Evolutionary conservation across 2,329 filamentous ascomycete genomes (phyloP).

Genomic region (Botrytis cinerea): DNA sequence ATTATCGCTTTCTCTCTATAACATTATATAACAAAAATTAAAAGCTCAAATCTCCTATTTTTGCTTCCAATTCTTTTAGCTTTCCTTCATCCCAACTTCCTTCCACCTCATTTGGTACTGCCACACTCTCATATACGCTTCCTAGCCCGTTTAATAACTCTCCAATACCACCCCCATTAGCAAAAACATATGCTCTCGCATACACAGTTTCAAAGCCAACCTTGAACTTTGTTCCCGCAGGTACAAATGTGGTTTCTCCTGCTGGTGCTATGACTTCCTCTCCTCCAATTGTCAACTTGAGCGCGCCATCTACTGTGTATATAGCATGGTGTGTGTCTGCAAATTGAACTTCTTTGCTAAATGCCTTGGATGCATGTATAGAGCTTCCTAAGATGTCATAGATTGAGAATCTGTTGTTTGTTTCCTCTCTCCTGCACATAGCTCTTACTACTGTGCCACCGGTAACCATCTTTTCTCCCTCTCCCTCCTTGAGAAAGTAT

Average conservation of each 20-base stretch:
- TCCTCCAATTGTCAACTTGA: constrained; percentile 47
- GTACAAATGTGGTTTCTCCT: constrained; percentile 36
- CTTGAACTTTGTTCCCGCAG: constrained; percentile 31
- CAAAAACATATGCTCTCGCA: constrained; percentile 36
- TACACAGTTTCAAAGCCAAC: constrained; percentile 30
- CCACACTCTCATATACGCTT: neutral
- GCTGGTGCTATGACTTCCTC: constrained; percentile 28
- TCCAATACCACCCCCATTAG: constrained; percentile 37
- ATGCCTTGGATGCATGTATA: constrained; percentile 43
- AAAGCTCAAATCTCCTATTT: constrained; percentile 2
- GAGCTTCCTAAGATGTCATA: constrained; percentile 52
- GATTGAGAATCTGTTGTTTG: constrained; percentile 53
- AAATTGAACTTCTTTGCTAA: constrained; percentile 48
- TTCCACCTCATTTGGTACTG: neutral
- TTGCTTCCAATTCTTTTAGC: neutral
- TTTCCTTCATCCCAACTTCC: neutral
- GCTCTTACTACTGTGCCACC: constrained; percentile 50
- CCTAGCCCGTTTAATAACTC: constrained; percentile 28
- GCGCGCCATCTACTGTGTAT: constrained; percentile 49
- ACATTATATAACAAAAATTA: neutral
- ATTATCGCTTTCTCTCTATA: neutral
- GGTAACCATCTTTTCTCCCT: constrained; percentile 49
- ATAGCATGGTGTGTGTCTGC: constrained; percentile 54
- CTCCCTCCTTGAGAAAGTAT: constrained; percentile 55
- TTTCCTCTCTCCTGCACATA: constrained; percentile 51